Percentiles rank a stretch among this genome's conserved stretches.
These are phyloP conservation scores for Ampelocalamus luodianensis DNA, from an alignment of 176 grass and related monocot species.

Conservation along the genomic window DNA sequence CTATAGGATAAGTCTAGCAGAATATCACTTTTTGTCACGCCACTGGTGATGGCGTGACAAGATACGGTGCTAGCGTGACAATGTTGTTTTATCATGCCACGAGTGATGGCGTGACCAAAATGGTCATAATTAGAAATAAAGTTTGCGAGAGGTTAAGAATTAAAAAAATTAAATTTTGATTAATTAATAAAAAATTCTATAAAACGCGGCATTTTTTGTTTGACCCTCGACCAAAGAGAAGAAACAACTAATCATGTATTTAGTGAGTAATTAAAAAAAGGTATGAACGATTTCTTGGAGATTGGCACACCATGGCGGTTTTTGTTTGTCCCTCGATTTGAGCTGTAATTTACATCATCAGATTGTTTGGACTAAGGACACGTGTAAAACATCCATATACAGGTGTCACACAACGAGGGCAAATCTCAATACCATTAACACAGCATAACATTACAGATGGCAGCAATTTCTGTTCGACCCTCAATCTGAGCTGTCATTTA, in stretches of 20 bases:
- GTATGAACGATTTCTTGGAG: not conserved
- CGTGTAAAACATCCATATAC: not conserved
- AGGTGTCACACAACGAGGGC: not conserved
- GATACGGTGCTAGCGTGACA: too few species aligned
- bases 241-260: not conserved
- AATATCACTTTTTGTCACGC: too few species aligned
- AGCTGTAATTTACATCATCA: not conserved
- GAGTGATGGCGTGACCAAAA: too few species aligned
- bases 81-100: too few species aligned
- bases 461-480: not conserved
- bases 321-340: not conserved
- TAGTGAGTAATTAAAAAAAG: not conserved
- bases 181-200: too few species aligned
- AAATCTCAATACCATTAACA: not conserved
- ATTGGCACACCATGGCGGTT: not conserved
- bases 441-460: not conserved
- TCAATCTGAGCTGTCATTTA: not conserved
- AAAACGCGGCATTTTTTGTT: not conserved
- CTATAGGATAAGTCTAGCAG: too few species aligned
- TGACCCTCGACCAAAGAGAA: not conserved
- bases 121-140: too few species aligned
- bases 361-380: not conserved
- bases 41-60: too few species aligned
- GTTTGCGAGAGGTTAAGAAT: too few species aligned
- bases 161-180: too few species aligned